Evolutionary conservation across 306 rosid species (phyloP).

Genomic region (Castanea sativa): DNA sequence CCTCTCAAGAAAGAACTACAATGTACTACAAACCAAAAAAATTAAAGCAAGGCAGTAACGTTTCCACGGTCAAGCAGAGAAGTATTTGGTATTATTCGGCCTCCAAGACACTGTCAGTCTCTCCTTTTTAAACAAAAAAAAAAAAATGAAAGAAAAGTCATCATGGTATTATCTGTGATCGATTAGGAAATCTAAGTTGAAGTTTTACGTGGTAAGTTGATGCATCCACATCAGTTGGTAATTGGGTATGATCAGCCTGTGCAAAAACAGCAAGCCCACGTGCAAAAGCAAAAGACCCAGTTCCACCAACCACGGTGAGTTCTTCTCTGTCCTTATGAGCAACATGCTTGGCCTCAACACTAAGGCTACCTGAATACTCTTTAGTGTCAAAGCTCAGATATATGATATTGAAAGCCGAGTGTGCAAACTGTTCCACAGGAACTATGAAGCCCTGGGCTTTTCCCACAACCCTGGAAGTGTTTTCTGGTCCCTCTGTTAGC

Average conservation of each 20-base stretch:
- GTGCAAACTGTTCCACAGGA: constrained; percentile 52
- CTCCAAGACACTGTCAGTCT: too few relatives aligned
- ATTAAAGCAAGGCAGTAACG: too few relatives aligned
- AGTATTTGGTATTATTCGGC: too few relatives aligned
- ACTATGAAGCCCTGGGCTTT: constrained; percentile 75
- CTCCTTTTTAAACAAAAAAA: neutral
- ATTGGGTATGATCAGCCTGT: constrained; percentile 18
- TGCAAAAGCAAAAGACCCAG: constrained; percentile 89
- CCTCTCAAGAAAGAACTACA: constrained; percentile 7
- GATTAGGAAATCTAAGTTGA: constrained; percentile 52
- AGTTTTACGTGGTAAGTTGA: constrained; percentile 54
- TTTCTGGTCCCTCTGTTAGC: constrained; percentile 74
- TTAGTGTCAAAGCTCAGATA: constrained; percentile 65
- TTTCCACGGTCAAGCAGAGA: too few relatives aligned
- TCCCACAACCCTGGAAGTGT: constrained; percentile 59
- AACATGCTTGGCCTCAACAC: constrained; percentile 50
- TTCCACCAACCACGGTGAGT: constrained; percentile 73
- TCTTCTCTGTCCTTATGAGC: constrained; percentile 35
- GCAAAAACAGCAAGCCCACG: constrained; percentile 67
- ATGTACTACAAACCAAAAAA: neutral
- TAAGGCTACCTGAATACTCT: constrained; percentile 60
- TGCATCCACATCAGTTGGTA: constrained; percentile 20
- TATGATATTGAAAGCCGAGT: constrained; percentile 65
- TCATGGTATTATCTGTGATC: constrained; percentile 30
- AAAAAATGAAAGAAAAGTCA: neutral